Evolutionary conservation across 345 rosid species (phyloP).

Genomic region (Gossypium turneri): DNA sequence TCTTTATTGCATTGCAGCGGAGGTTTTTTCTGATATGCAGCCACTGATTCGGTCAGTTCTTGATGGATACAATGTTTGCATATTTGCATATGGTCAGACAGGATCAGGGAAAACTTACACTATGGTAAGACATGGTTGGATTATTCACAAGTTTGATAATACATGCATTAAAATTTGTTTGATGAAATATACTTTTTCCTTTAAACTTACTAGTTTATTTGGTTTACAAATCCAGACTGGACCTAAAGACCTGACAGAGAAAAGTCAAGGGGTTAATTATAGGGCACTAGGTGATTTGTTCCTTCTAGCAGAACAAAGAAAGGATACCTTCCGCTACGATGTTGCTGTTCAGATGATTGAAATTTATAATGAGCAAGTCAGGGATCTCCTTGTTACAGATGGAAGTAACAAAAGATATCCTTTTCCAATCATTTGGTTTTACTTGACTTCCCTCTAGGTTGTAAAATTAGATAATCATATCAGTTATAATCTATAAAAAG

Average conservation of each 20-base stretch:
- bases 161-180: background rate
- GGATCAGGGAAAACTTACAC: constrained; percentile 96
- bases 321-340: constrained; percentile 61
- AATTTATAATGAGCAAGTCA: constrained; percentile 95
- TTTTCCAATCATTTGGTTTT: constrained; percentile 25
- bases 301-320: constrained; percentile 81
- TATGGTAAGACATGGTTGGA: constrained; percentile 56
- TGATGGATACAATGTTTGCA: constrained; percentile 96
- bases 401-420: constrained; percentile 98
- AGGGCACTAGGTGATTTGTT: constrained; percentile 90
- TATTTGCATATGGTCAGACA: constrained; percentile 98
- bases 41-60: constrained; percentile 93
- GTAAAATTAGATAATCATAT: background rate
- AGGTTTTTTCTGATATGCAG: constrained; percentile 94
- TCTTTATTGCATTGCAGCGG: constrained; percentile 54
- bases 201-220: constrained; percentile 22
- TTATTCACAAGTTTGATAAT: constrained; percentile 12
- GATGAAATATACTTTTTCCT: background rate
- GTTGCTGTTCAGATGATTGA: constrained; percentile 97
- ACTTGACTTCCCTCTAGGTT: background rate
- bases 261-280: constrained; percentile 84
- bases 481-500: background rate
- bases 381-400: constrained; percentile 81
- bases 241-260: constrained; percentile 77
- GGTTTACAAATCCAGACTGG: constrained; percentile 52